A percentile compares a stretch with the other conserved stretches of the same genome.
Conservation (phyloP, 768 basidiomycete species). For the Pleurotus salmoneostramineus region DNA sequence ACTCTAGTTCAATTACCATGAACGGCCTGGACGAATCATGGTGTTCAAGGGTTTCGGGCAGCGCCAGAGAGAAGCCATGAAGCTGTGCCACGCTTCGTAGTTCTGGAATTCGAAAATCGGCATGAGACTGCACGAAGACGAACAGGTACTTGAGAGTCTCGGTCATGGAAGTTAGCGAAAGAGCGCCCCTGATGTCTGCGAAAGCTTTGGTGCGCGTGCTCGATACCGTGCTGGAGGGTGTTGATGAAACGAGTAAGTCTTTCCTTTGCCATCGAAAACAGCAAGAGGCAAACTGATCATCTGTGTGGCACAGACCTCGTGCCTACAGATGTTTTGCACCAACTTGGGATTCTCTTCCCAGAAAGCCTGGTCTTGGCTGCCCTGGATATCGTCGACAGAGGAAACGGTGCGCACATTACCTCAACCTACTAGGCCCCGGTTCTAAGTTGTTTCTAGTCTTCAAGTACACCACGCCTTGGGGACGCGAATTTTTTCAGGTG, state of each 20-base stretch:
- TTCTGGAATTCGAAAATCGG: conserved; percentile 83
- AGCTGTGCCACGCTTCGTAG: conserved; percentile 75
- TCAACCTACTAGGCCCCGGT: not conserved
- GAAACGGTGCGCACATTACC: conserved; percentile 43
- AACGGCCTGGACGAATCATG: conserved; percentile 62
- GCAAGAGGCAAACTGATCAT: not conserved
- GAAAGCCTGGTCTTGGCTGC: conserved; percentile 65
- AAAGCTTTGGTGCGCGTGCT: not conserved
- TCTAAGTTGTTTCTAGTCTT: conserved; percentile 40
- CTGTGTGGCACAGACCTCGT: conserved; percentile 18
- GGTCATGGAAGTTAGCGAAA: not conserved
- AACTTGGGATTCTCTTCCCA: conserved; percentile 55
- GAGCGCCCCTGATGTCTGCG: not conserved
- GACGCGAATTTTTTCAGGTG: conserved; percentile 61
- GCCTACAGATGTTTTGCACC: conserved; percentile 50
- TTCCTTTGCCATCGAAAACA: not conserved
- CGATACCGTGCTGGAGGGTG: not conserved
- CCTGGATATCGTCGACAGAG: conserved; percentile 72
- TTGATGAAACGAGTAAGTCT: not conserved
- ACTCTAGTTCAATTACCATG: conserved; percentile 64
- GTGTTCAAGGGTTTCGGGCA: conserved; percentile 41
- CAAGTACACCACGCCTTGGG: conserved; percentile 54
- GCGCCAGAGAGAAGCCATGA: conserved; percentile 54
- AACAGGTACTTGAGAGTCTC: conserved; percentile 47
- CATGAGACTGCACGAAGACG: conserved; percentile 77